Evolutionary conservation across 257 asterid species (phyloP).

Genomic region (Ehretia macrophylla): DNA sequence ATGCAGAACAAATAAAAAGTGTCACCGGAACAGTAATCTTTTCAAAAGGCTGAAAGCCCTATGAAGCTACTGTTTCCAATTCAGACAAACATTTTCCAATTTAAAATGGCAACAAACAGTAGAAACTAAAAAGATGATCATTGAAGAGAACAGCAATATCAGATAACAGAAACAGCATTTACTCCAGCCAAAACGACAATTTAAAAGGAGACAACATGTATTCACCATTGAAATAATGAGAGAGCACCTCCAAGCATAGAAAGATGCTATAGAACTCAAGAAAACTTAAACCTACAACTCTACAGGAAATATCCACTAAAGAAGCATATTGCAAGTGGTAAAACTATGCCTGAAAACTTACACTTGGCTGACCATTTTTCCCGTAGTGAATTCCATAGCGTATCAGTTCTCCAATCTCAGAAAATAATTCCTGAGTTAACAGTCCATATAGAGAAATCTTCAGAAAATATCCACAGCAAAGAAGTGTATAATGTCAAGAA

Average conservation of each 20-base stretch:
- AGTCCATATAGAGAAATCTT: conserved; percentile 29
- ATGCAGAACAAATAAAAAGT: too few relatives aligned
- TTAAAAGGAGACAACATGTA: too few relatives aligned
- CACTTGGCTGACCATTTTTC: conserved; percentile 74
- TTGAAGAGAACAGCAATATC: too few relatives aligned
- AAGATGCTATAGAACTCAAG: background rate
- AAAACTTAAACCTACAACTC: background rate
- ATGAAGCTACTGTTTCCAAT: too few relatives aligned
- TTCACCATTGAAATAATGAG: too few relatives aligned
- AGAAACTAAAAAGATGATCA: too few relatives aligned
- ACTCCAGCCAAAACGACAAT: too few relatives aligned
- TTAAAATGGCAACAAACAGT: too few relatives aligned
- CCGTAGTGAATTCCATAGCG: conserved; percentile 71
- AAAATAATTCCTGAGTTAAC: conserved; percentile 67
- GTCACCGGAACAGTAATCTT: too few relatives aligned
- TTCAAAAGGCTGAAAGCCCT: too few relatives aligned
- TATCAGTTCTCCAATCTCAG: conserved; percentile 68
- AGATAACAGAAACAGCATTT: too few relatives aligned
- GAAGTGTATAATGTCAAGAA: conserved; percentile 18
- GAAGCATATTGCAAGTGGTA: background rate
- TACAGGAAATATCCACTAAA: background rate
- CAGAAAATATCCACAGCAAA: conserved; percentile 25
- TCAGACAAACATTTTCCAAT: too few relatives aligned
- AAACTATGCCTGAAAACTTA: conserved; percentile 31
- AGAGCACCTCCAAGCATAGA: background rate